These are phyloP conservation scores for Salix brachista DNA, from an alignment of 345 rosid species.

Conservation along the genomic window DNA sequence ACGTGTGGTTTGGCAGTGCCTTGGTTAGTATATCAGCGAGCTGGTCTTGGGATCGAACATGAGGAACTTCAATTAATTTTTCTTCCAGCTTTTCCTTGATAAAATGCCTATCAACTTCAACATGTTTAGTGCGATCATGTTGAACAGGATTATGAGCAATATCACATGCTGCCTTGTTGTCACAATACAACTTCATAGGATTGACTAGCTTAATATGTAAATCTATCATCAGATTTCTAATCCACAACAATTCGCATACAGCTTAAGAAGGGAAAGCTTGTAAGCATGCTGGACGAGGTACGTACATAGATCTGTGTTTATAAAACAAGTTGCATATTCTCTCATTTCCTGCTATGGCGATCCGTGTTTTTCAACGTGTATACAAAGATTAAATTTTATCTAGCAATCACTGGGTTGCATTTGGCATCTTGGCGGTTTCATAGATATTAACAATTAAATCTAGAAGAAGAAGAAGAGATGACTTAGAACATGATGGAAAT, in stretches of 20 bases:
- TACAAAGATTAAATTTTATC: neutral
- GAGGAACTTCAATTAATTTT: too few relatives aligned
- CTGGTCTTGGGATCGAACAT: too few relatives aligned
- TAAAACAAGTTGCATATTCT: neutral
- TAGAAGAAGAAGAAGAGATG: neutral
- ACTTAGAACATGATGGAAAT: neutral
- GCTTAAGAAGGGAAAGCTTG: constrained; percentile 48
- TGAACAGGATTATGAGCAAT: neutral
- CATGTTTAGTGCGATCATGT: neutral
- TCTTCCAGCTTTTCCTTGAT: neutral
- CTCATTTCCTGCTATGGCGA: neutral
- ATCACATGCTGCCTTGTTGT: neutral
- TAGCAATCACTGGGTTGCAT: too few relatives aligned
- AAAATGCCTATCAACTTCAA: neutral
- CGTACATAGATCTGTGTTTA: neutral
- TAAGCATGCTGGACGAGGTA: constrained; percentile 71
- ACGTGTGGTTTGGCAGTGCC: too few relatives aligned
- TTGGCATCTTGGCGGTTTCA: neutral
- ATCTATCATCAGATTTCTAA: neutral
- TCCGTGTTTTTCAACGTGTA: neutral
- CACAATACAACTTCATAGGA: neutral
- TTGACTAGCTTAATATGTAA: neutral
- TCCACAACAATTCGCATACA: neutral
- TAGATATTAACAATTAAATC: neutral
- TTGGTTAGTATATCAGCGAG: too few relatives aligned